A percentile compares a stretch with the other conserved stretches of the same genome.
phyloP scores from a whole-genome alignment of 306 rosid genomes.

The Glycine latifolia region DNA sequence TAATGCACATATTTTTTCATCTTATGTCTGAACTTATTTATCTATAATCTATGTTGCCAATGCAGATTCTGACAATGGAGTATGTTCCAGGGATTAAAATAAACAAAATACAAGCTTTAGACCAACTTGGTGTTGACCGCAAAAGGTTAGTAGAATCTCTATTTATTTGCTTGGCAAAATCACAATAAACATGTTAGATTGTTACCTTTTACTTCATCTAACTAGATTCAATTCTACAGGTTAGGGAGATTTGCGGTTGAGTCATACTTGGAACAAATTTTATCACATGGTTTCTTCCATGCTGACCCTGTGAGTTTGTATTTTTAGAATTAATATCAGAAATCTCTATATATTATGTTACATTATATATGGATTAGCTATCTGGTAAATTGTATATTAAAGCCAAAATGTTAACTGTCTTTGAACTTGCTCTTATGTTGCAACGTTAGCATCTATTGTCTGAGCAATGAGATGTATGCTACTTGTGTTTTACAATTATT shows the following conservation, averaged over 20 bases:
- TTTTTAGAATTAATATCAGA: slow-evolving; percentile 39
- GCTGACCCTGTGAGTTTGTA: slow-evolving; percentile 92
- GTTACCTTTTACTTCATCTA: slow-evolving; percentile 44
- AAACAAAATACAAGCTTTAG: slow-evolving; percentile 94
- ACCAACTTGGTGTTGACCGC: slow-evolving; percentile 96
- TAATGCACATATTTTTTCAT: slow-evolving; percentile 24
- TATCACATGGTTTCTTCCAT: slow-evolving; percentile 98
- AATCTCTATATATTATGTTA: not conserved
- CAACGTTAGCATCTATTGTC: slow-evolving; percentile 37
- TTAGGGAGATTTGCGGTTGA: slow-evolving; percentile 96
- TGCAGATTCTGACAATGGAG: slow-evolving; percentile 96
- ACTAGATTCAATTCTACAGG: slow-evolving; percentile 55
- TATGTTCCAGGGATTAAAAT: slow-evolving; percentile 99
- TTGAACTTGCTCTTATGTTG: slow-evolving; percentile 31
- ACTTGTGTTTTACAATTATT: slow-evolving; percentile 18
- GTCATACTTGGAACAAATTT: slow-evolving; percentile 95
- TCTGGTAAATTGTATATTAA: slow-evolving; percentile 19
- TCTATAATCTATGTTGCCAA: slow-evolving; percentile 38
- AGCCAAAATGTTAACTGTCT: slow-evolving; percentile 30
- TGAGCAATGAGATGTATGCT: slow-evolving; percentile 20
- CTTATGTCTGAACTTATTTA: slow-evolving; percentile 25
- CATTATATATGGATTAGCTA: slow-evolving; percentile 36
- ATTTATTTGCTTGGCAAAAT: slow-evolving; percentile 33
- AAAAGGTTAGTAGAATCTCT: slow-evolving; percentile 61
- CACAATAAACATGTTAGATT: not conserved